Conservation (phyloP, 2,329 filamentous ascomycete genomes). For the Venturia oleaginea region DNA sequence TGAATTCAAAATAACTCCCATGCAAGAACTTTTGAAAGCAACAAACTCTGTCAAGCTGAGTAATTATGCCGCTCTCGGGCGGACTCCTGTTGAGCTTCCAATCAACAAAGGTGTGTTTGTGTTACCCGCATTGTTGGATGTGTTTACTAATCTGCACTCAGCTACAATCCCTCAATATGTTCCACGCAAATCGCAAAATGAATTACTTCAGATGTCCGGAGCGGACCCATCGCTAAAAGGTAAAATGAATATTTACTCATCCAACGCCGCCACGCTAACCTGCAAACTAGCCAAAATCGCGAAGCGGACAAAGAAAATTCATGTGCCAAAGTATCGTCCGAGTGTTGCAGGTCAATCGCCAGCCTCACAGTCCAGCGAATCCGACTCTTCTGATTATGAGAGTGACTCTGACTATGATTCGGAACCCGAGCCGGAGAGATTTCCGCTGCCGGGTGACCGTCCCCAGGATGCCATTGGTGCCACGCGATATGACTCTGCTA, state of each 20-base stretch:
- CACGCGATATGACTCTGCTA: slow-evolving; percentile 50
- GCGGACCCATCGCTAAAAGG: slow-evolving; percentile 32
- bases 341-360: slow-evolving; percentile 7
- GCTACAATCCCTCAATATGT: slow-evolving; percentile 25
- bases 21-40: slow-evolving; percentile 31
- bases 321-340: slow-evolving; percentile 12
- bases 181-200: slow-evolving; percentile 36
- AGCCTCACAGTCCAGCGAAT: slow-evolving; percentile 24
- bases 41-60: slow-evolving; percentile 36
- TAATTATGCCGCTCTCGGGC: slow-evolving; percentile 36
- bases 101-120: slow-evolving; percentile 35
- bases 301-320: slow-evolving; percentile 24
- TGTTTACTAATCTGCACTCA: neutral
- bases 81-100: slow-evolving; percentile 31
- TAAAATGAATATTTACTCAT: slow-evolving; percentile 20
- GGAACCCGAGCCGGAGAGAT: slow-evolving; percentile 45
- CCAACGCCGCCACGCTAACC: slow-evolving; percentile 14
- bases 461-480: slow-evolving; percentile 45
- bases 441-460: slow-evolving; percentile 44
- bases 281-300: slow-evolving; percentile 24
- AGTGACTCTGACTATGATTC: slow-evolving; percentile 41
- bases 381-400: slow-evolving; percentile 35
- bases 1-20: slow-evolving; percentile 33
- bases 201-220: slow-evolving; percentile 34
- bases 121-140: neutral